These are phyloP conservation scores for Metschnikowia matae DNA, from an alignment of 805 yeast species.

Conservation along the genomic window DNA sequence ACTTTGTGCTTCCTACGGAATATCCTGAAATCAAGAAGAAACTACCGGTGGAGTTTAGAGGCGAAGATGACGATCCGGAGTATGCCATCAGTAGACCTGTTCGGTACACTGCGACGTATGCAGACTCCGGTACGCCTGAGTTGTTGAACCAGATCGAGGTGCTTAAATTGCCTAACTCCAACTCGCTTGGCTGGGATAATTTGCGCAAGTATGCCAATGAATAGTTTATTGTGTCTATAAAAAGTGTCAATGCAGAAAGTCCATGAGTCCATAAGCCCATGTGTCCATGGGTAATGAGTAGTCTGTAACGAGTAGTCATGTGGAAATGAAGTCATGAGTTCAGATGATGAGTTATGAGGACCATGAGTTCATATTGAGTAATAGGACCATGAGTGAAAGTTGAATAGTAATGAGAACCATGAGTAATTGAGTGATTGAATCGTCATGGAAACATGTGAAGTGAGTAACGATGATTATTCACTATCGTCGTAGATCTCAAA, in stretches of 20 bases:
- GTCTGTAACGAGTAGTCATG: too few species aligned
- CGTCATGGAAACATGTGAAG: too few species aligned
- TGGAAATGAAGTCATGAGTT: too few species aligned
- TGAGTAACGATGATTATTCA: too few species aligned
- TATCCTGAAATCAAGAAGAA: constrained; percentile 29
- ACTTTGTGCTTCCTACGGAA: constrained; percentile 33
- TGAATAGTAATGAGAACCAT: too few species aligned
- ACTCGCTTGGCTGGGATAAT: constrained; percentile 43
- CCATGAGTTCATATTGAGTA: too few species aligned
- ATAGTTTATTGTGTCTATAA: background rate
- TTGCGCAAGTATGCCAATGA: constrained; percentile 27
- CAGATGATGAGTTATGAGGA: too few species aligned
- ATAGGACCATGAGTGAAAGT: too few species aligned
- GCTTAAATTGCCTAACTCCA: constrained; percentile 41
- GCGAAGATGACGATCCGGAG: constrained; percentile 13
- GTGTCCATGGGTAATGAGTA: too few species aligned
- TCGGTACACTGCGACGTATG: constrained; percentile 27
- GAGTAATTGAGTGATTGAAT: too few species aligned
- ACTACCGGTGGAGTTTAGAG: constrained; percentile 34
- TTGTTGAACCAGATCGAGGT: constrained; percentile 35
- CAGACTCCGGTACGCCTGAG: constrained; percentile 32
- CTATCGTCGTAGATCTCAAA: constrained; percentile 15
- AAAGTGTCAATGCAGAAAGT: background rate
- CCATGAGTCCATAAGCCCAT: too few species aligned
- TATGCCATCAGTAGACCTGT: constrained; percentile 32